Base-by-base conservation (phyloP, 2,329 filamentous ascomycete species). In the Monilinia fructicola region DNA sequence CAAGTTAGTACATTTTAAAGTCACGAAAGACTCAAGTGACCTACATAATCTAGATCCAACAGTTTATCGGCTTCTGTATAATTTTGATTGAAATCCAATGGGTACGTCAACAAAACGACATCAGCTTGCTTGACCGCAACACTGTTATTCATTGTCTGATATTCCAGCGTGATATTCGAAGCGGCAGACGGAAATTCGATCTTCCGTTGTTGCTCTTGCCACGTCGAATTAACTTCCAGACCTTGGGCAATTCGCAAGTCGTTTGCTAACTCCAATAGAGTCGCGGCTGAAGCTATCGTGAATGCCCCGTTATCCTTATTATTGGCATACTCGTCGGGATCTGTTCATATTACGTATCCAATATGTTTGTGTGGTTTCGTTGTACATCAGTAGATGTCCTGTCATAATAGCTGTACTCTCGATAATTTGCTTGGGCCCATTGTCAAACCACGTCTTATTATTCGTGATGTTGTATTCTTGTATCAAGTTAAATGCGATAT, bases 61-160 rank as follows among this genome's bases (percentile, higher is more conserved):
- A 75, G 59, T 54, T 76, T 75, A 79, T 81, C 56, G 85, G 75
- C 18, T 82, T 82, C 70, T 84, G 81, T 26, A 75, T 83, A 77
- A 54, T 85, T 83, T 59, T 84, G 80, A 5, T 82, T 81, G 69
- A 85, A 90, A 65, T 84, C 83, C 2, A 90, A 75, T 2, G 89
- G 84, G 72, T 87, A 90, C 7, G 87, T 88, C 54, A 87, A 81
- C 44, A 91, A 77, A 35, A 90, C 85, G 18, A 91, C 84, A 76
- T 91, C 88, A 0, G 88, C 89, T 74, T 91, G 89, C 74, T 91
- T 91, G 59, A 91, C 87, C 0, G 79, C 79, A 14, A 88, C 84
- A 23, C 82, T 85, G 23, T 87, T 86, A 71, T 90, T 90, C 87
- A 90, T 90, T 0, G 81, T 82, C 0, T 81, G 81, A 70, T 87